Conservation (phyloP, 345 rosid genomes). For the Erodium maritimum region DNA sequence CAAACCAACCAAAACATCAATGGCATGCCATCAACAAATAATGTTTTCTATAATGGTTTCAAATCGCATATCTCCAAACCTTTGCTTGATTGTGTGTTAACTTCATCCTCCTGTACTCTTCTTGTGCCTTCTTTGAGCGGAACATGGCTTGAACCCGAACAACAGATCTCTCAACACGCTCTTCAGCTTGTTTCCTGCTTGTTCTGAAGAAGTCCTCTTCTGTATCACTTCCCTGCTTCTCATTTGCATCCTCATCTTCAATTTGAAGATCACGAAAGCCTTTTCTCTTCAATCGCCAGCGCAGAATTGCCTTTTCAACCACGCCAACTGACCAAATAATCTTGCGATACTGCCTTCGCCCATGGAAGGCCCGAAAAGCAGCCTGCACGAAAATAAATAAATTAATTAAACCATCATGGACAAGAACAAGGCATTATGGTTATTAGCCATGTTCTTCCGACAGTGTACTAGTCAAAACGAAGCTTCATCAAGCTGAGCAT, state of each 20-base stretch:
- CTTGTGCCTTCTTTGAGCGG: conserved; percentile 90
- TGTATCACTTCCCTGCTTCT: conserved; percentile 24
- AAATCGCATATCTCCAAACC: conserved; percentile 23
- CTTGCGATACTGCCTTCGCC: conserved; percentile 62
- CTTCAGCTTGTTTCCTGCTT: conserved; percentile 81
- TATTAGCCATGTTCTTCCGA: background rate
- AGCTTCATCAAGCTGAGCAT: background rate
- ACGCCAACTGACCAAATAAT: conserved; percentile 91
- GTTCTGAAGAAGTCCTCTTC: conserved; percentile 68
- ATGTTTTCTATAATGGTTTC: background rate
- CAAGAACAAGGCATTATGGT: background rate
- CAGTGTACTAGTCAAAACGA: background rate
- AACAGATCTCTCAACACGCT: conserved; percentile 78
- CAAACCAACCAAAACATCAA: background rate
- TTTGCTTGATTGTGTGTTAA: conserved; percentile 43
- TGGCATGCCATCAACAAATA: background rate
- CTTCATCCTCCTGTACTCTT: conserved; percentile 83
- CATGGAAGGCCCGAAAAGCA: conserved; percentile 76
- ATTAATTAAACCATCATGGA: conserved; percentile 5
- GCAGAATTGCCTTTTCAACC: conserved; percentile 72
- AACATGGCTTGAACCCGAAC: conserved; percentile 86
- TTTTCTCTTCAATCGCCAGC: conserved; percentile 84
- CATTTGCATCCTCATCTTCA: conserved; percentile 16
- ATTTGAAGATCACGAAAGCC: conserved; percentile 77
- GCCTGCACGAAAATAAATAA: conserved; percentile 39